Base-by-base conservation (phyloP, 768 basidiomycete species). In the Amanita rimosa region DNA sequence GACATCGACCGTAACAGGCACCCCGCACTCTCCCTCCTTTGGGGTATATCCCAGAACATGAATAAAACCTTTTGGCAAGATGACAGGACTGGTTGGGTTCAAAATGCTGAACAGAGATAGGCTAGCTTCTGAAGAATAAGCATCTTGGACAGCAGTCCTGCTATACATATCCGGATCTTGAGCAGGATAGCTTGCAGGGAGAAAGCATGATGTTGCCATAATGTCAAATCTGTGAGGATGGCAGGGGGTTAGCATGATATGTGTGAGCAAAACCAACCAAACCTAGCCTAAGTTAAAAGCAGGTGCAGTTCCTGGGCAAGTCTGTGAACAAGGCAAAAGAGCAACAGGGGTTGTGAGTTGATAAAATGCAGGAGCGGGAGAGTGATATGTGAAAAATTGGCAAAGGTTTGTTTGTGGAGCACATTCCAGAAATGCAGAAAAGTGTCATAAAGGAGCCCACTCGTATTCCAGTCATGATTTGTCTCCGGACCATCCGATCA, bases 1-100 rank as follows among this genome's bases (percentile, higher is more conserved):
- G n/a, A n/a, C n/a, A n/a, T n/a, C n/a, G n/a, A n/a, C n/a, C n/a
- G 76, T 70, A 59, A 92, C 75, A 43, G 74, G 77, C 0, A 76
- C 72, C 49, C 81, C 83, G 17, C 71, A 64, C 53, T 74, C 72
- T 51, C 87, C 89, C 59, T 82, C 75, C 16, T 69, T 62, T 6
- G 85, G 84, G 10, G 74, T 66, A 62, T 78, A 88, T 52, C 72
- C 75, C 54, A 78, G 73, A 54, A 89, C 78, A 60, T 75, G 75
- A 52, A 87, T 75, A 58, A 81, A 69, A 48, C 73, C 76, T 13
- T 63, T 61, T 21, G 67, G 64, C 0, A 81, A 80, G 51, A 73
- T 62, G 43, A 75, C 63, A 53, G 66, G 60, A 31, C 61, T 53
- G 38, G 48, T 48, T 41, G 57, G 56, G 29, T 43, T 39, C 9